Base-by-base conservation (phyloP, 257 asterid species). In the Solanum etuberosum region DNA sequence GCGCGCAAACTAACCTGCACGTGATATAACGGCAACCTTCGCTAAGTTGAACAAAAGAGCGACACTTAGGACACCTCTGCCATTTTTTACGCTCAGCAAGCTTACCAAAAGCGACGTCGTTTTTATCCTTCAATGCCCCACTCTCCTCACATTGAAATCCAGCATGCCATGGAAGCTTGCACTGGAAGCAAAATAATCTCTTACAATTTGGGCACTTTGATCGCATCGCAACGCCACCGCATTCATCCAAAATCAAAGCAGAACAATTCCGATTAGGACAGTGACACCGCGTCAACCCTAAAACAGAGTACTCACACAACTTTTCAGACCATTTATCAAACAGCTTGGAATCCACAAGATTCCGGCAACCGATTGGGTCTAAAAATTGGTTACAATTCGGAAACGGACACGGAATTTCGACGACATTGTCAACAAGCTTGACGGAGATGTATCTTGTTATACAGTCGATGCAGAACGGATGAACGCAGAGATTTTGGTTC, bases 251-350 rank as follows among this genome's bases (percentile, higher is more conserved):
- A 31, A 95, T 88, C 89, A 94, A 73, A 46, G 85, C 93, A 68
- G 91, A 94, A 76, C 99, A 96, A 18, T 87, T 77, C 32, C 87
- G n/a, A 46, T 92, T 81, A 25, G 98, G 98, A 29, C 98, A 96
- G 76, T 93, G 93, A 72, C 97, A 87, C 76, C 35, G 86, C 0
- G 89, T 90, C 61, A 29, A 29, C 7, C 83, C 93, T 90, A 88
- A 35, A 72, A 93, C 80, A 85, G 90, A 91, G 23, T 86, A 70
- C 65, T 95, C 94, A 43, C 98, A 94, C 7, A 93, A 92, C 59
- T 84, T 92, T 68, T 94, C 98, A 88, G 96, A 91, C 98, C 98
- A 94, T 88, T 91, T 91, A 23, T 86, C 91, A 70, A 94, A 96
- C 84, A 92, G 89, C 63, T 83, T 31, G 2, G 61, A 88, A n/a